Percentiles rank a stretch among this genome's conserved stretches.
phyloP scores from a whole-genome alignment of 2,329 filamentous ascomycete species.

The Fusarium solani-melongenae region DNA sequence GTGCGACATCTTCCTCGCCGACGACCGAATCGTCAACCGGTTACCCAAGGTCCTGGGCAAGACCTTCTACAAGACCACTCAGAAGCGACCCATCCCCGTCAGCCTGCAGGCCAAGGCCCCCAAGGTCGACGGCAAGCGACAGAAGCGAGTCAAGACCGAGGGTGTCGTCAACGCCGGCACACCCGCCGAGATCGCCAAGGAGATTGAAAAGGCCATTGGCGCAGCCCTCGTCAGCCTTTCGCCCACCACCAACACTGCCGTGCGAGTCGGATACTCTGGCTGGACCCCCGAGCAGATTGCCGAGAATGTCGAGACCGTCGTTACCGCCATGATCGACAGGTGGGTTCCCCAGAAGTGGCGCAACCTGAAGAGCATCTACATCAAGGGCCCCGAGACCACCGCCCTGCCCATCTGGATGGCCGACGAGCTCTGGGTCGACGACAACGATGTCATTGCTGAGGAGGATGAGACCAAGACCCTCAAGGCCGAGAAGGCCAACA shows the following conservation, averaged over 20 bases:
- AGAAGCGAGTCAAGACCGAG: conserved; percentile 62
- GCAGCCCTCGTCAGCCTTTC: conserved; percentile 85
- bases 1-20: conserved; percentile 93
- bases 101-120: conserved; percentile 71
- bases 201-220: conserved; percentile 81
- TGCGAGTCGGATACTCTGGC: conserved; percentile 81
- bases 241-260: conserved; percentile 81
- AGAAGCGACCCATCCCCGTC: conserved; percentile 89
- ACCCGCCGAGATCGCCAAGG: conserved; percentile 76
- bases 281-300: conserved; percentile 81
- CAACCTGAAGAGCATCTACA: conserved; percentile 84
- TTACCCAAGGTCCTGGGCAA: conserved; percentile 87
- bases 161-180: conserved; percentile 60
- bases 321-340: conserved; percentile 76
- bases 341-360: conserved; percentile 88
- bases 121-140: conserved; percentile 69
- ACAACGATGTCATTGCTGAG: conserved; percentile 76
- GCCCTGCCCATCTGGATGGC: conserved; percentile 95
- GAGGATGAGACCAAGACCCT: conserved; percentile 62
- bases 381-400: conserved; percentile 90
- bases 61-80: conserved; percentile 86
- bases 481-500: conserved; percentile 62
- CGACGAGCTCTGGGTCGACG: conserved; percentile 89
- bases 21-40: conserved; percentile 82
- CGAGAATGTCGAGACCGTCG: conserved; percentile 82